These are phyloP conservation scores for Leccinum incarnatum DNA, from an alignment of 768 basidiomycete species.

Conservation along the genomic window DNA sequence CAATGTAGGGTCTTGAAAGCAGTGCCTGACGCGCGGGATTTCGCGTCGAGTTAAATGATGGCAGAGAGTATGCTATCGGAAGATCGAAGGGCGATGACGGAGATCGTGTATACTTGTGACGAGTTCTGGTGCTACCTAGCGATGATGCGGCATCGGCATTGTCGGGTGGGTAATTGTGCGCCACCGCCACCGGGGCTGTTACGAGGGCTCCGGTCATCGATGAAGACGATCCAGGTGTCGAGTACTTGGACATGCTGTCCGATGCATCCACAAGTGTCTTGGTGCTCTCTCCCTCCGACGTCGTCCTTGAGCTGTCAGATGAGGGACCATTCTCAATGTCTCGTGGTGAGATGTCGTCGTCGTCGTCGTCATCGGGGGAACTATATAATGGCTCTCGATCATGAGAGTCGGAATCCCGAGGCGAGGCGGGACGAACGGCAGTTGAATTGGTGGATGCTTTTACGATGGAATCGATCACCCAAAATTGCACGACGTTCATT, in stretches of 20 bases:
- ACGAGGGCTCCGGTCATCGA: constrained; percentile 9
- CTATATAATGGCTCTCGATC: constrained; percentile 66
- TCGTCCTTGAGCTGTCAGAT: constrained; percentile 36
- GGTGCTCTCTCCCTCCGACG: constrained; percentile 22
- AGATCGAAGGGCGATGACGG: constrained; percentile 43
- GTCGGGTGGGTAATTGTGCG: constrained; percentile 57
- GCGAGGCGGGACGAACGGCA: constrained; percentile 39
- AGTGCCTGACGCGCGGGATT: constrained; percentile 4
- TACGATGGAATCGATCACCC: constrained; percentile 91
- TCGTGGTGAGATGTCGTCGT: constrained; percentile 18
- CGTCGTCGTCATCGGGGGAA: constrained; percentile 52
- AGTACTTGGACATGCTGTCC: constrained; percentile 13
- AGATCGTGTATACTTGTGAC: constrained; percentile 29
- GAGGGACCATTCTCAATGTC: constrained; percentile 49
- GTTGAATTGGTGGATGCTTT: constrained; percentile 56
- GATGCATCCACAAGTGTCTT: constrained; percentile 21
- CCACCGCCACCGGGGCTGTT: constrained; percentile 1
- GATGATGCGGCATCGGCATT: constrained; percentile 36
- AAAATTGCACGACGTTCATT: constrained; percentile 92
- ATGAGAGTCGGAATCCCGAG: constrained; percentile 36
- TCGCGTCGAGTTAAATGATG: constrained; percentile 28
- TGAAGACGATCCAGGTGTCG: constrained; percentile 14
- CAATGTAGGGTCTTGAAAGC: constrained; percentile 1
- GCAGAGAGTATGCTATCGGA: constrained; percentile 26
- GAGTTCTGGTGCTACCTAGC: constrained; percentile 21